A percentile compares a stretch with the other conserved stretches of the same genome.
Evolutionary conservation across 1,284 basidiomycete genomes (phyloP).

Genomic region (Fomes fomentarius): DNA sequence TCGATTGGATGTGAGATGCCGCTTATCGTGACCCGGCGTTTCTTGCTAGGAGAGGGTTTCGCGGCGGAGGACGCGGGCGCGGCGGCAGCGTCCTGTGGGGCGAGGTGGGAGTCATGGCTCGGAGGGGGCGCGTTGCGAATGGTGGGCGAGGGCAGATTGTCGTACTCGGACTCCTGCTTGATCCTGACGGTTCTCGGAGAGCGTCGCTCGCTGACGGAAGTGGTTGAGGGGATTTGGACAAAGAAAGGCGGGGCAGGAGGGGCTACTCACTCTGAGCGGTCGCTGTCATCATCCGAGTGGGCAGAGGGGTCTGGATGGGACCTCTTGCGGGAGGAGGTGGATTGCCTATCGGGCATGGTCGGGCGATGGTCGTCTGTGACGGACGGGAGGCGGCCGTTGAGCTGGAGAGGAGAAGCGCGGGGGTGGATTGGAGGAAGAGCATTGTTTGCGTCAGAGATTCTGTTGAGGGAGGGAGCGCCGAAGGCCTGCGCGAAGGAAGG

Average conservation of each 20-base stretch:
- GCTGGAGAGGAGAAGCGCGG: conserved; percentile 36
- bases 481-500: conserved; percentile 78
- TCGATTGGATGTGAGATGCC: conserved; percentile 58
- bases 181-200: conserved; percentile 54
- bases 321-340: conserved; percentile 29
- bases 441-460: conserved; percentile 49
- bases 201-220: conserved; percentile 38
- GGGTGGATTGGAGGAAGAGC: conserved; percentile 67
- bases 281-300: conserved; percentile 24
- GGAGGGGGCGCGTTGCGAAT: conserved; percentile 16
- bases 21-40: conserved; percentile 69
- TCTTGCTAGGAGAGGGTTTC: conserved; percentile 62
- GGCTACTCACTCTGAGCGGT: conserved; percentile 38
- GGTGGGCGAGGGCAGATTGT: conserved; percentile 41
- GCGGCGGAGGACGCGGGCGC: conserved; percentile 39
- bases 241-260: conserved; percentile 29
- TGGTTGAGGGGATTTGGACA: conserved; percentile 25
- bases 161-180: conserved; percentile 65
- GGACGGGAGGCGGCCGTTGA: conserved; percentile 39
- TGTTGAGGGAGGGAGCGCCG: conserved; percentile 53
- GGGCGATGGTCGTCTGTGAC: conserved; percentile 33
- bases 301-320: conserved; percentile 30
- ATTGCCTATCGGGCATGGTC: conserved; percentile 25
- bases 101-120: conserved; percentile 31
- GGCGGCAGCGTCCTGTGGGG: conserved; percentile 9